Percentiles rank a stretch among this genome's conserved stretches.
Conservation (phyloP, 179 eudicot species). For the Silene coronaria region DNA sequence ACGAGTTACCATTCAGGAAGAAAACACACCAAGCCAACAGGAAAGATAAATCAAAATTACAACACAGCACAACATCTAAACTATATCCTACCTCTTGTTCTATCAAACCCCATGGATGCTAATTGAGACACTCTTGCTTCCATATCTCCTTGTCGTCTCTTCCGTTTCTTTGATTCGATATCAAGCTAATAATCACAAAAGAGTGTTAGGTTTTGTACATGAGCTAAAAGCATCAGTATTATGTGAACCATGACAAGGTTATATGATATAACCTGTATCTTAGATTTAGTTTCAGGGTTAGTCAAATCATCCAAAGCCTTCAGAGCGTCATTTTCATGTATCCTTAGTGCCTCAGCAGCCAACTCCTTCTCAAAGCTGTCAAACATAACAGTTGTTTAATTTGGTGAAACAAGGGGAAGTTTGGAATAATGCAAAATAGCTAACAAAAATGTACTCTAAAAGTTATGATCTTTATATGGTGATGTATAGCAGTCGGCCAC, state of each 20-base stretch:
- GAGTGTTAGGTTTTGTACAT: background rate
- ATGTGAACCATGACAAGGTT: background rate
- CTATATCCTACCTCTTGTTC: constrained; percentile 47
- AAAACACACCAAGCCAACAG: no score
- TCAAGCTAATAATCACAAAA: constrained; percentile 41
- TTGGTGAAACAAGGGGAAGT: background rate
- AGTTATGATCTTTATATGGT: background rate
- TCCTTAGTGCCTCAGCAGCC: constrained; percentile 87
- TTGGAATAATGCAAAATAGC: background rate
- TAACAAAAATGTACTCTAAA: background rate
- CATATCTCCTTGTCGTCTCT: constrained; percentile 35
- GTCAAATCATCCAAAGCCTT: constrained; percentile 86
- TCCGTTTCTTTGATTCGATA: constrained; percentile 66
- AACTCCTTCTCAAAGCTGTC: constrained; percentile 70
- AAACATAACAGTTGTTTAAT: constrained; percentile 3
- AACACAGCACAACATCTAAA: background rate
- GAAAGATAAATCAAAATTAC: background rate
- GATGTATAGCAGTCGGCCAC: background rate
- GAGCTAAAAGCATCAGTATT: background rate
- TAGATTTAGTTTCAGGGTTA: constrained; percentile 58
- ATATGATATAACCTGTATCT: constrained; percentile 48
- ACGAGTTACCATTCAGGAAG: constrained; percentile 1
- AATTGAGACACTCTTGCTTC: constrained; percentile 43
- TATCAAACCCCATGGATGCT: constrained; percentile 58
- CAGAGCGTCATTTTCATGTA: constrained; percentile 77